Percentiles rank a stretch among this genome's conserved stretches.
phyloP scores from a whole-genome alignment of 177 flowering plant genomes.

The Telopea speciosissima region DNA sequence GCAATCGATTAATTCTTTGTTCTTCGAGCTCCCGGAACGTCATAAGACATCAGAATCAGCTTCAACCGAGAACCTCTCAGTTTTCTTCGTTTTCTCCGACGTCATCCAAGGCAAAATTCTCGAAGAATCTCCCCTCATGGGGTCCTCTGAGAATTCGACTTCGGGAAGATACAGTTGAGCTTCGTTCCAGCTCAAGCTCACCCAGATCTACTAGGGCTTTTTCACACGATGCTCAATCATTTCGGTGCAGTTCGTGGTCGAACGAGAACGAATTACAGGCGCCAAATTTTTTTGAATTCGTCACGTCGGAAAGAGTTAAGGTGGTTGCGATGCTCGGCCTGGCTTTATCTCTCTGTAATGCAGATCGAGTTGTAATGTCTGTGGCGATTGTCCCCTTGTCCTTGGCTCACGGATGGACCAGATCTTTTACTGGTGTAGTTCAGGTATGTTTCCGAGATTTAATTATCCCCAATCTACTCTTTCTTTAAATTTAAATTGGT shows the following conservation, averaged over 20 bases:
- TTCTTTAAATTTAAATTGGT: background rate
- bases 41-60: background rate
- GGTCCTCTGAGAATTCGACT: constrained; percentile 1
- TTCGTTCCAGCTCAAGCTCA: constrained; percentile 12
- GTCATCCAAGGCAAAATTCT: constrained; percentile 2
- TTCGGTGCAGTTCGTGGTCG: constrained; percentile 11
- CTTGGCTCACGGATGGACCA: constrained; percentile 67
- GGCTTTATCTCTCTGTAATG: constrained; percentile 83
- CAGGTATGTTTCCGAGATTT: constrained; percentile 42
- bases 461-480: too few relatives aligned
- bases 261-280: constrained; percentile 15
- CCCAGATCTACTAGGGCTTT: constrained; percentile 23
- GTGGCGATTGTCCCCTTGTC: constrained; percentile 92
- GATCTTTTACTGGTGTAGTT: constrained; percentile 83
- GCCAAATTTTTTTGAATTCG: constrained; percentile 65
- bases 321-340: constrained; percentile 83
- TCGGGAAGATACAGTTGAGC: constrained; percentile 1
- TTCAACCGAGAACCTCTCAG: background rate
- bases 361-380: constrained; percentile 98
- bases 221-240: constrained; percentile 24
- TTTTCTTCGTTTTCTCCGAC: constrained; percentile 1
- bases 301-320: constrained; percentile 93
- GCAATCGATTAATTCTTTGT: constrained; percentile 9
- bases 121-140: constrained; percentile 8
- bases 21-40: constrained; percentile 10